Percentiles rank a stretch among this genome's conserved stretches.
Evolutionary conservation across 441 rosid species (phyloP).

Genomic region (Adansonia gregorii): DNA sequence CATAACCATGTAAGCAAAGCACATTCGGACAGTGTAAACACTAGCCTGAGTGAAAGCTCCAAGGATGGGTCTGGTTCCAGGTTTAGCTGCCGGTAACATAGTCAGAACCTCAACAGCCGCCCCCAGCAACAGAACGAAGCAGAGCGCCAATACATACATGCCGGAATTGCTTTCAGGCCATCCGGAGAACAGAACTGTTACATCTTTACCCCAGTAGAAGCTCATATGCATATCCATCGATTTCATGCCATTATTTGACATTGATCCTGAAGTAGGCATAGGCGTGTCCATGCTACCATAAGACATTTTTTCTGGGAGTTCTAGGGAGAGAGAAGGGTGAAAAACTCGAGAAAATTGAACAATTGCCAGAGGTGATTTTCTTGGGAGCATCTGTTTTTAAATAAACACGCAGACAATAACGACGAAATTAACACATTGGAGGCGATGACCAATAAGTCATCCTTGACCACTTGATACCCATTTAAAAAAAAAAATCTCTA

Average conservation of each 20-base stretch:
- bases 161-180: slow-evolving; percentile 58
- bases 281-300: neutral
- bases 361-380: neutral
- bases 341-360: neutral
- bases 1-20: slow-evolving; percentile 63
- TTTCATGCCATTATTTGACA: slow-evolving; percentile 33
- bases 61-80: slow-evolving; percentile 5
- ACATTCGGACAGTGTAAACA: slow-evolving; percentile 41
- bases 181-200: slow-evolving; percentile 49
- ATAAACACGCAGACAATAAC: too few relatives aligned
- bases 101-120: slow-evolving; percentile 45
- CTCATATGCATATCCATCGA: slow-evolving; percentile 57
- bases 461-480: too few relatives aligned
- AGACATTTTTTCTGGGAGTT: neutral
- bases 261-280: neutral
- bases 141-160: slow-evolving; percentile 51
- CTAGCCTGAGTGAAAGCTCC: slow-evolving; percentile 32
- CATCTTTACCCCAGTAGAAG: slow-evolving; percentile 72
- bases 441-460: neutral
- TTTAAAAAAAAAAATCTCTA: too few relatives aligned
- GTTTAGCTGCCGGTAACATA: slow-evolving; percentile 13
- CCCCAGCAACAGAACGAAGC: slow-evolving; percentile 46
- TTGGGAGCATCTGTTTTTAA: too few relatives aligned
- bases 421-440: neutral
- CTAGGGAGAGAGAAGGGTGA: neutral